These are phyloP conservation scores for Paradendryphiella salina DNA, from an alignment of 2,329 filamentous ascomycete species.

Conservation along the genomic window DNA sequence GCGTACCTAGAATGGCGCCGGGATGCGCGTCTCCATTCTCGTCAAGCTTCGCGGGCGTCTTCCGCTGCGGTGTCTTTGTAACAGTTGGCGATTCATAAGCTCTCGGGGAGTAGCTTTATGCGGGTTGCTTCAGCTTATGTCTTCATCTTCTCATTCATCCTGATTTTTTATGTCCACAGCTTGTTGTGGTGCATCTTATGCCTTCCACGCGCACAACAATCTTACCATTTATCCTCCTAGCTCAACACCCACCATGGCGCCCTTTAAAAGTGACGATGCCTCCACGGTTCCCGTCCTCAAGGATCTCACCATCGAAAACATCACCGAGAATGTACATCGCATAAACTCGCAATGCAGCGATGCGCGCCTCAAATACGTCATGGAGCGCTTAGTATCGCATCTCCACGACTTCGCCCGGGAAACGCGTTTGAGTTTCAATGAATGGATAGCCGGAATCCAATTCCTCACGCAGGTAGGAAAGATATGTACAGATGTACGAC, in stretches of 20 bases:
- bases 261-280: conserved; percentile 1
- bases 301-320: conserved; percentile 77
- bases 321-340: conserved; percentile 72
- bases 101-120: not conserved
- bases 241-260: conserved; percentile 1
- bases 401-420: conserved; percentile 82
- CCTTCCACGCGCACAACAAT: too few species aligned
- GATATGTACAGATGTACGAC: conserved; percentile 72
- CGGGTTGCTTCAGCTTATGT: too few species aligned
- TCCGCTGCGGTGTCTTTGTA: conserved; percentile 1
- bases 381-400: conserved; percentile 74
- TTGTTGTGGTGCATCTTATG: too few species aligned
- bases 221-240: not conserved
- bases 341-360: conserved; percentile 74
- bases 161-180: too few species aligned
- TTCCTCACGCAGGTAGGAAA: conserved; percentile 75
- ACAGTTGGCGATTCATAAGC: not conserved
- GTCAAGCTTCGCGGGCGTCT: conserved; percentile 9
- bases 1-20: not conserved
- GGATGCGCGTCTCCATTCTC: not conserved
- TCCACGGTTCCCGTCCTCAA: conserved; percentile 46
- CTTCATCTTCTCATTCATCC: not conserved
- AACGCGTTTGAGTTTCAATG: conserved; percentile 71
- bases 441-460: conserved; percentile 75
- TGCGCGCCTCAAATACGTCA: conserved; percentile 69